Evolutionary conservation across 176 grass and related monocot genomes (phyloP).

Genomic region (Oryza australiensis): DNA sequence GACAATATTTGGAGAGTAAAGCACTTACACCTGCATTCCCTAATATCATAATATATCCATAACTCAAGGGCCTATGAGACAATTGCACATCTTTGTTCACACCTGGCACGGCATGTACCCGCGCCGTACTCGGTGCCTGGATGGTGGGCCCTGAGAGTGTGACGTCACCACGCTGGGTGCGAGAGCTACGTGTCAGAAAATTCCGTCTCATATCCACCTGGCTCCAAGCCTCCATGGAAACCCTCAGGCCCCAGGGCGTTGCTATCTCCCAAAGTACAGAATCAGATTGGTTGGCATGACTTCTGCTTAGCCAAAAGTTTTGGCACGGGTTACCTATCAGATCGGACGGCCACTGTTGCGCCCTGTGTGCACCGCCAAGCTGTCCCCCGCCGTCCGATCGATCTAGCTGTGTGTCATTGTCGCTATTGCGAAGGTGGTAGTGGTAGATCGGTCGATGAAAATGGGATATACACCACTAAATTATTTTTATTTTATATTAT

Average conservation of each 20-base stretch:
- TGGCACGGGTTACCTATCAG: background rate
- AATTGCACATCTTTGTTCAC: background rate
- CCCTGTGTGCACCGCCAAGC: background rate
- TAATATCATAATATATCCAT: background rate
- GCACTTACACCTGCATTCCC: no score
- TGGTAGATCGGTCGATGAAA: background rate
- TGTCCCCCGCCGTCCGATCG: background rate
- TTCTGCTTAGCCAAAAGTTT: background rate
- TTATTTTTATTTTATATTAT: no score
- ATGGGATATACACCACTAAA: no score
- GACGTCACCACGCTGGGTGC: background rate
- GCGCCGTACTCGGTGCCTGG: background rate
- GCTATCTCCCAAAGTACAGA: background rate
- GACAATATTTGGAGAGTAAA: background rate
- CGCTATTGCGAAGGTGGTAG: background rate
- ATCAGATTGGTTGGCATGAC: background rate
- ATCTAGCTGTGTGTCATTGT: background rate
- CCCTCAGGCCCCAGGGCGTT: no score
- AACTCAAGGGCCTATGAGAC: background rate
- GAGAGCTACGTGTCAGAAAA: background rate
- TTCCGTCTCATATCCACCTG: background rate
- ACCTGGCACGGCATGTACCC: background rate
- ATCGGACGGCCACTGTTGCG: background rate
- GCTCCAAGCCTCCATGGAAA: no score
- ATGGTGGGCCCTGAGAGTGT: background rate